These are phyloP conservation scores for Calonectria hongkongensis DNA, from an alignment of 2,329 filamentous ascomycete genomes.

Conservation along the genomic window DNA sequence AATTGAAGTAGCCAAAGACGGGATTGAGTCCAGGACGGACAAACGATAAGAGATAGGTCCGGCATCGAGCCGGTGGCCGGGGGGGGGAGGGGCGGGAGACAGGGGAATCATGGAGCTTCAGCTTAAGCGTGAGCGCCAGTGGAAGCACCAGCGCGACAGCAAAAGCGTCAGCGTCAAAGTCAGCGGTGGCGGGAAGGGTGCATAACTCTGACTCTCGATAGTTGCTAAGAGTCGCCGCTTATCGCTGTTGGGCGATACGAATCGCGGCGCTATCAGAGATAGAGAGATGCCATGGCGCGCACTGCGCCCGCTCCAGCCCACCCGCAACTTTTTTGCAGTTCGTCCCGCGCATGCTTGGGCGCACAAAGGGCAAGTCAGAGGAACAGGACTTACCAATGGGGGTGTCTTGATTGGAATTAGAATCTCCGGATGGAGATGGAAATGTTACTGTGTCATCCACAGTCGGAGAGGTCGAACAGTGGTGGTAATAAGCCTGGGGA, in stretches of 20 bases:
- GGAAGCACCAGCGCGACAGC: constrained; percentile 20
- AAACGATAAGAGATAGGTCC: constrained; percentile 24
- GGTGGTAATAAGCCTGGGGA: constrained; percentile 24
- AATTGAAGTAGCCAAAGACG: constrained; percentile 32
- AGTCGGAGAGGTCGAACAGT: constrained; percentile 9
- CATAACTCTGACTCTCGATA: constrained; percentile 35
- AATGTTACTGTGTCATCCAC: constrained; percentile 40
- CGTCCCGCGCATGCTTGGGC: constrained; percentile 10
- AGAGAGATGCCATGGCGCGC: constrained; percentile 45
- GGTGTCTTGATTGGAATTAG: constrained; percentile 48
- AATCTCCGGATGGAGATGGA: constrained; percentile 37
- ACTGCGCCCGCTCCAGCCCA: constrained; percentile 54
- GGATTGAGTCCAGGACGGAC: constrained; percentile 33
- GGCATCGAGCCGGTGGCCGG: constrained; percentile 25
- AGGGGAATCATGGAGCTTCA: constrained; percentile 39
- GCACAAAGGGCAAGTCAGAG: constrained; percentile 37
- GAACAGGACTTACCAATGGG: constrained; percentile 53
- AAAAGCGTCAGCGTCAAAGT: constrained; percentile 27
- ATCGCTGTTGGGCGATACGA: constrained; percentile 33
- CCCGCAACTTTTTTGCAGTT: constrained; percentile 38
- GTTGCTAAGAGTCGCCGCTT: constrained; percentile 36
- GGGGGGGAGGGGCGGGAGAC: constrained; percentile 37
- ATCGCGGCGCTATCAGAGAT: constrained; percentile 43
- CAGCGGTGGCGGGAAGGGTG: constrained; percentile 28
- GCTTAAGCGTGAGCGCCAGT: constrained; percentile 26